Evolutionary conservation across 2,329 filamentous ascomycete species (phyloP).

Genomic region (Microascus cirrosus): DNA sequence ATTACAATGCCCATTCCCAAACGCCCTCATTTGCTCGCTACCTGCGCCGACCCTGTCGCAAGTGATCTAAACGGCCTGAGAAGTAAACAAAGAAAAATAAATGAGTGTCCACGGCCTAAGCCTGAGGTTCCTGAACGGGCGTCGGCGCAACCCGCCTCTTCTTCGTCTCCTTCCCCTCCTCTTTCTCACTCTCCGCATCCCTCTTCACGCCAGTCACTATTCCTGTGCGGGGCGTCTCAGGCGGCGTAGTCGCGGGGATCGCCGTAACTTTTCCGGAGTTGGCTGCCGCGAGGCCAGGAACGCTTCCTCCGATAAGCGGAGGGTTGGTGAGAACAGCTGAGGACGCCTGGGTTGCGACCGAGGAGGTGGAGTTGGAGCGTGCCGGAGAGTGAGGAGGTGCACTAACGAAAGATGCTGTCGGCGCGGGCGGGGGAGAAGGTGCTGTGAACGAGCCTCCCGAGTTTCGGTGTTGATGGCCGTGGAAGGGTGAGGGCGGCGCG

Average conservation of each 20-base stretch:
- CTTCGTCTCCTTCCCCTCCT: constrained; percentile 46
- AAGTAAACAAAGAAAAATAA: not conserved
- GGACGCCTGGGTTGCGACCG: constrained; percentile 56
- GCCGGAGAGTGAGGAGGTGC: constrained; percentile 67
- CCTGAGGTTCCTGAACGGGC: constrained; percentile 1
- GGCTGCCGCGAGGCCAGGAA: constrained; percentile 66
- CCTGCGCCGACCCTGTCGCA: not conserved
- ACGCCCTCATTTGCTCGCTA: not conserved
- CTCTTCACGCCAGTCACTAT: constrained; percentile 36
- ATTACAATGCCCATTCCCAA: not conserved
- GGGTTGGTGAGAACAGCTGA: constrained; percentile 61
- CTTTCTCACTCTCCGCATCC: constrained; percentile 44
- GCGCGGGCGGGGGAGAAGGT: constrained; percentile 44
- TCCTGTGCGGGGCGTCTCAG: constrained; percentile 64
- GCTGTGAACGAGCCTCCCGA: constrained; percentile 46
- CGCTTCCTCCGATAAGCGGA: constrained; percentile 62
- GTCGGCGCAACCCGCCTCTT: constrained; percentile 63
- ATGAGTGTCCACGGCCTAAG: not conserved
- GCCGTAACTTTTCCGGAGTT: constrained; percentile 52
- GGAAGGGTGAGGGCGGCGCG: constrained; percentile 49
- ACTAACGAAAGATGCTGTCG: constrained; percentile 44
- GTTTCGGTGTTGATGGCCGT: constrained; percentile 44
- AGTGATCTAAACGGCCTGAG: not conserved
- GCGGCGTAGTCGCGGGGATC: constrained; percentile 76
- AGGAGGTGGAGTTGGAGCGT: constrained; percentile 77